Evolutionary conservation across 768 basidiomycete species (phyloP), one percentile per base, ranked within the genome.

Genomic region (Mycena leptocephala): DNA sequence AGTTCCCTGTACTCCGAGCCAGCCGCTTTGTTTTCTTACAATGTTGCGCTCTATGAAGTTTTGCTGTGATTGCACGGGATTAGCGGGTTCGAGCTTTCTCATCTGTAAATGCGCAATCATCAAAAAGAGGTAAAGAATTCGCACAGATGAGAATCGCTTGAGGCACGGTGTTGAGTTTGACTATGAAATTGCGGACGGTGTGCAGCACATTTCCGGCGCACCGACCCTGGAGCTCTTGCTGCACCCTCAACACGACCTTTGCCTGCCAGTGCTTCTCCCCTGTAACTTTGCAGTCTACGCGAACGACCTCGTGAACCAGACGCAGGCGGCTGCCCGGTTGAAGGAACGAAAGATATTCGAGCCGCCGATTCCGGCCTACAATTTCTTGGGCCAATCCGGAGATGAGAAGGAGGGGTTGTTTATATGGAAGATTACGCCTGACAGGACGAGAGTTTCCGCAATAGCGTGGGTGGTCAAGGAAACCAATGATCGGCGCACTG

Each of bases 221-320:
- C 32, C 72, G 0, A 74, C 41, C 26, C 43, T 67, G 43, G 43
- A 74, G 5, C 16, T 59, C 16, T 30, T 74, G 16, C 53, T 67
- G 39, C 43, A 72, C 48, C 53, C 30, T n/a, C 33, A 48, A 3
- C 30, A 66, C 24, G 74, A 69, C 32, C 8, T 75, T 18, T n/a
- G 46, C 6, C 32, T 75, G 5, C 74, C 37, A 14, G 51, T 75
- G 13, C 37, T 75, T 9, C 74, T 75, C 22, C 74, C 74, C 2
- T 63, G 59, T 33, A 7, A 41, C 4, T 70, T 75, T 24, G 74
- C 67, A 1, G 66, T 70, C 11, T 67, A 66, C 35, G 67, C 74
- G 16, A 75, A 75, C 41, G 61, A 75, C 18, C 16, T 13, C 7
- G 35, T 6, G 7, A 26, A 64, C 3, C 61, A 69, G n/a, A 65